Evolutionary conservation across 805 yeast genomes (phyloP), one percentile per base, ranked within the genome.

Genomic region (Suhomyces xylopsoci): DNA sequence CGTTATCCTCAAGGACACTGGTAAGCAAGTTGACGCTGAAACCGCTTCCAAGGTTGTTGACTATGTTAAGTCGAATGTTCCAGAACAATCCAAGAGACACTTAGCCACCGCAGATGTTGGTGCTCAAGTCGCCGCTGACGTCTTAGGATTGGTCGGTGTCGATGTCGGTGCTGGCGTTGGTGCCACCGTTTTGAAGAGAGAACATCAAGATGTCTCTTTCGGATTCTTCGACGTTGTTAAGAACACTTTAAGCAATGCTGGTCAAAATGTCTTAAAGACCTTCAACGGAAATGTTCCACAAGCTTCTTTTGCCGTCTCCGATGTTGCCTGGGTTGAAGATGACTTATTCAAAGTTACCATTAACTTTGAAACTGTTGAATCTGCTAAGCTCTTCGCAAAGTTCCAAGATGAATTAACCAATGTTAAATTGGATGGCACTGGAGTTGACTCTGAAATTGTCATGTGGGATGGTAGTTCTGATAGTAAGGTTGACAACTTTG

Each of bases 311-410:
- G 43, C 51, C 14, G 60, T 59, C 7, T 53, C 59, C 19, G 57
- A 61, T 38, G 58, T 61, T 47, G 55, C 51, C 5, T 57, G 52
- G 49, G 62, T 58, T 17, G 38, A 52, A 28, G 63, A 50, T 36
- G 61, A 57, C 47, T 47, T 57, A 25, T 62, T 54, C 50, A 57
- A 62, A 50, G 63, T 60, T 32, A 58, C 62, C 19, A 26, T 62
- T 19, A 52, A 56, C 41, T 62, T 61, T 42, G 56, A 56, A 25
- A 54, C 64, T 24, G 56, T 55, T 9, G 60, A 55, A 34, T 53
- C 58, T 26, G 52, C 53, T 8, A 50, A 49, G 9, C 55, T 56
- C 44, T 51, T 51, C 45, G 43, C 50, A 5, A 48, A 51, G 14
- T 54, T 51, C 47, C 55, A 54, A 45, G 51, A 57, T 43, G 53